Evolutionary conservation across 2,329 filamentous ascomycete genomes (phyloP), one percentile per base, ranked within the genome.

Genomic region (Hypoxylon sp.): DNA sequence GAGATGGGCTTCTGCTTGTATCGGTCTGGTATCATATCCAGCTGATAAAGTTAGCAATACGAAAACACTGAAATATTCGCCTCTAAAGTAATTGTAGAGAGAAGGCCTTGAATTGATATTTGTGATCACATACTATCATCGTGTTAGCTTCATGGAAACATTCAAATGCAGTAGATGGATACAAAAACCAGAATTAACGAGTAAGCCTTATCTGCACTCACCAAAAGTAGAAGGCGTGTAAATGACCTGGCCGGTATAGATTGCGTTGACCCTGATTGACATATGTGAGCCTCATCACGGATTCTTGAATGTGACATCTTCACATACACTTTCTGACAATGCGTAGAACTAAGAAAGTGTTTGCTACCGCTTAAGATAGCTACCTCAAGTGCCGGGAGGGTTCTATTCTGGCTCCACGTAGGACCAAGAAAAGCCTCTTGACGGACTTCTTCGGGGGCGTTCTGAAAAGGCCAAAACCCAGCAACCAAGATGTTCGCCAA

Each of bases 1-100:
- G 91, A 90, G 58, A 96, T 94, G 1, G 91, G 91, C 71, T 91
- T 91, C 73, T 91, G 87, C 79, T 96, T 96, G 82, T 96, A 96
- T 71, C 91, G 89, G 76, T 96, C 93, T 0, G 93, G 92, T 50
- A 96, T 88, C 63, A 96, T 91, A 77, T 96, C 91, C 76, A 95
- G 88, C 67, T 69, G 19, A 7, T 45, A 1, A 45, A 7, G 53
- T 69, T 61, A 69, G 60, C 16, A 56, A 27, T 27, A 37, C 3
- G n/a, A 19, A 34, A 11, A 5, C 8, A 9, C 5, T n/a, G 2
- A 29, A 37, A 19, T 30, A 29, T 52, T 21, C 7, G n/a, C 16
- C n/a, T 9, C 12, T 23, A 14, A 14, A 39, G 5, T 4, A 54
- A 45, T n/a, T 11, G 4, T 47, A 30, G 21, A 45, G 16, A 32